Evolutionary conservation across 352 stramenopile species (phyloP).

Genomic region (Pythium phragmitis): DNA sequence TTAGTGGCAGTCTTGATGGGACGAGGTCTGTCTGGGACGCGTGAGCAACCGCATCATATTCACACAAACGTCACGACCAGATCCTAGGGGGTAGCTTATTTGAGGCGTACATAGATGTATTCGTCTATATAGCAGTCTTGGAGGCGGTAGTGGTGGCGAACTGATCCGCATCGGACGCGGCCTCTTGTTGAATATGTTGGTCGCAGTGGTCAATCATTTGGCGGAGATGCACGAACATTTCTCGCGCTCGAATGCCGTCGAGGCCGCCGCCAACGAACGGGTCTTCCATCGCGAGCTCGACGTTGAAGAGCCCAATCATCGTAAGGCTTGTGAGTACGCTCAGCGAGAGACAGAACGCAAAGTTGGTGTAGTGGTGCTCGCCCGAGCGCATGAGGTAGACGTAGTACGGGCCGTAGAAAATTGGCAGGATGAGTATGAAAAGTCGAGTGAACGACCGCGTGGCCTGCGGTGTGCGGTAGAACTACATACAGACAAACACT

Average conservation of each 20-base stretch:
- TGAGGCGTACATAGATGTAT: too few relatives aligned
- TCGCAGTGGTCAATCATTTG: constrained; percentile 52
- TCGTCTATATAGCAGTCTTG: not conserved
- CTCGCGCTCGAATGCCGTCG: constrained; percentile 63
- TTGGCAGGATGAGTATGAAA: constrained; percentile 80
- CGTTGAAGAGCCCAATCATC: constrained; percentile 89
- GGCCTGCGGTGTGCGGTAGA: constrained; percentile 85
- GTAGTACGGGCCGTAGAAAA: constrained; percentile 89
- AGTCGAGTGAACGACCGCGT: constrained; percentile 83
- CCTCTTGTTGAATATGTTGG: constrained; percentile 29
- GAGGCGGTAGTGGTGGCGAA: not conserved
- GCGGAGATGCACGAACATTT: constrained; percentile 51
- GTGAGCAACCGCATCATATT: not conserved
- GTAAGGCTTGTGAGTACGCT: constrained; percentile 77
- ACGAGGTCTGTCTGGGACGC: not conserved
- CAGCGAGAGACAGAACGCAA: constrained; percentile 73
- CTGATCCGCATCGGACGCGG: not conserved
- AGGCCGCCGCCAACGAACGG: constrained; percentile 69
- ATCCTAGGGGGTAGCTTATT: too few relatives aligned
- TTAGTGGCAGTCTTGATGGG: not conserved
- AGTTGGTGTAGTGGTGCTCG: constrained; percentile 56
- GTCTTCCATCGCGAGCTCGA: constrained; percentile 82
- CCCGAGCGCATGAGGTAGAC: constrained; percentile 68
- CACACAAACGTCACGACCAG: too few relatives aligned
- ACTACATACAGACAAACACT: constrained; percentile 29